Base-by-base conservation (phyloP, 768 basidiomycete genomes). In the Asterophora lycoperdoides region DNA sequence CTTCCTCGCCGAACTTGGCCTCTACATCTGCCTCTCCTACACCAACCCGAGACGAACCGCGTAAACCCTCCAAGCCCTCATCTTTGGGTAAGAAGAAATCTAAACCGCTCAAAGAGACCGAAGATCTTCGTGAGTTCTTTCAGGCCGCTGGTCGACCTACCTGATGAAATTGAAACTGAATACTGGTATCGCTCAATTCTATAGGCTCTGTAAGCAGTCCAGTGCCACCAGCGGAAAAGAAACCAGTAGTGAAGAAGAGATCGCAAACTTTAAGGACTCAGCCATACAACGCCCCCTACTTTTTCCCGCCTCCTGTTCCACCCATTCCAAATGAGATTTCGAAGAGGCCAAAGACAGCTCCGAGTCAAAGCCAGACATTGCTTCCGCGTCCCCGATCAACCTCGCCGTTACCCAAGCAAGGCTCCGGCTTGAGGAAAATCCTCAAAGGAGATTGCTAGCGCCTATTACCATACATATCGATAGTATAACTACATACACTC, bases 211-310 rank as follows among this genome's bases (percentile, higher is more conserved):
- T 30, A 8, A 45, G 45, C 23, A 28, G 40, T 8, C 33, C 48
- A 50, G 44, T 28, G 51, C 32, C 48, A 26, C 17, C 41, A n/a
- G 47, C 55, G 3, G 41, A 52, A 36, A 46, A 55, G 59, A 41
- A 55, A 46, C 47, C 35, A 8, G 37, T 58, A 29, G 62, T 61
- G 48, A 73, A 70, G 54, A 73, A 71, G 53, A 64, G 64, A 36
- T 66, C 70, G 3, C 61, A 64, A 42, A 59, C 65, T 0, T 56
- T 68, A 17, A 61, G 75, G 28, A 84, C 83, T 1, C 70, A 79
- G 41, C 82, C 83, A 2, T 86, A 84, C 54, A 76, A 78, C 49
- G 81, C 80, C 4, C 81, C 82, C 1, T 83, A 80, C 58, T 82
- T 80, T 63, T 77, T 79, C 56, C 75, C 79, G 15, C 65, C 72